Conservation (phyloP, 257 asterid species). For the Avicennia marina region DNA sequence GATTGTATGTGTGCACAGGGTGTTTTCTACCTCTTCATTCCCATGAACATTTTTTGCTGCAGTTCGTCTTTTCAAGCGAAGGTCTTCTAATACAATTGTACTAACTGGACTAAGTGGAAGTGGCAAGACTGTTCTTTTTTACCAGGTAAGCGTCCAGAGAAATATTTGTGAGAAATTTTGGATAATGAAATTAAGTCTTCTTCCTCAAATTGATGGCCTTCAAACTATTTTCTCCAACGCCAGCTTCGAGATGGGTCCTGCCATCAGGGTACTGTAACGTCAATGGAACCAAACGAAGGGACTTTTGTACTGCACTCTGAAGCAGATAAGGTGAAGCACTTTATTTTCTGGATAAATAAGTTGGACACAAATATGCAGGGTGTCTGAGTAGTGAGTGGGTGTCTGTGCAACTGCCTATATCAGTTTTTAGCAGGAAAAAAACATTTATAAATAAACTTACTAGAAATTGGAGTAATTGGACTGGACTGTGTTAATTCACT, state of each 20-base stretch:
- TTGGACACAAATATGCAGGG: no score
- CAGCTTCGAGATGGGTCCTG: slow-evolving; percentile 88
- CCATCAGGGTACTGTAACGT: slow-evolving; percentile 86
- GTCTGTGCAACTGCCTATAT: no score
- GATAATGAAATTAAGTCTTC: not conserved
- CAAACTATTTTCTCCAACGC: slow-evolving; percentile 10
- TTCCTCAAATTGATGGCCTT: slow-evolving; percentile 23
- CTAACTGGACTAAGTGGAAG: slow-evolving; percentile 77
- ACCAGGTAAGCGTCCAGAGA: slow-evolving; percentile 38
- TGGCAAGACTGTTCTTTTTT: slow-evolving; percentile 75
- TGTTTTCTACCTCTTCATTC: not conserved
- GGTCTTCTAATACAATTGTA: slow-evolving; percentile 48
- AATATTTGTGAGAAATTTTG: not conserved
- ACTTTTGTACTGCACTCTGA: slow-evolving; percentile 66
- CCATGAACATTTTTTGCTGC: slow-evolving; percentile 16
- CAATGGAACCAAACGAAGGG: slow-evolving; percentile 84
- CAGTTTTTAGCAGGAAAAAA: not conserved
- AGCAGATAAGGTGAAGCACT: slow-evolving; percentile 44
- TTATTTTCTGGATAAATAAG: no score
- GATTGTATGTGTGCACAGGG: not conserved
- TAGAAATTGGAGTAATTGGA: no score
- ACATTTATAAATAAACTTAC: no score
- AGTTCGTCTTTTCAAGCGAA: slow-evolving; percentile 50
- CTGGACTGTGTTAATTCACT: not conserved
- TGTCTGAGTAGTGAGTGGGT: no score